phyloP scores from a whole-genome alignment of 2,329 filamentous ascomycete species.

The Bisporella sp. region DNA sequence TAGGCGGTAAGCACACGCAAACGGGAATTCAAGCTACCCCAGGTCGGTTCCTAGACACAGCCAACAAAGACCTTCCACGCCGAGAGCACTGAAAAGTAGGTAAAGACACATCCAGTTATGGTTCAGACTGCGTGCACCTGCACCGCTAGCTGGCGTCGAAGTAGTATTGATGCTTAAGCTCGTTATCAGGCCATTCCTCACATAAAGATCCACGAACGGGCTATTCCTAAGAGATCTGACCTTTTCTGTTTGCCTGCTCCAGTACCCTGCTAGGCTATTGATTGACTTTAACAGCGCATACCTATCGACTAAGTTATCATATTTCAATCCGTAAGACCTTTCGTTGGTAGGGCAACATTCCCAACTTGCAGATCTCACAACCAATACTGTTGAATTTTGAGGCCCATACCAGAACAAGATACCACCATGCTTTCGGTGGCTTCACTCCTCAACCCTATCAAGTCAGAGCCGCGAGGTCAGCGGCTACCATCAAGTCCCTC shows the following conservation, averaged over 20 bases:
- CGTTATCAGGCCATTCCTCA: conserved; percentile 14
- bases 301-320: conserved; percentile 6
- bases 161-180: conserved; percentile 15
- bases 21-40: conserved; percentile 32
- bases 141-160: conserved; percentile 19
- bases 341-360: conserved; percentile 16
- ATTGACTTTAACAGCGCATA: conserved; percentile 13
- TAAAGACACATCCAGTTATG: conserved; percentile 17
- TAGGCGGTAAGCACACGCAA: conserved; percentile 43
- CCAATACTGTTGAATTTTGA: background rate
- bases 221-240: conserved; percentile 9
- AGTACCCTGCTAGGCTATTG: conserved; percentile 14
- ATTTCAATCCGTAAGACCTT: conserved; percentile 11
- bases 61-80: conserved; percentile 39
- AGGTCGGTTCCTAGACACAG: conserved; percentile 40
- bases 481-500: conserved; percentile 36
- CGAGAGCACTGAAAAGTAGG: conserved; percentile 29
- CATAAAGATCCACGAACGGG: conserved; percentile 16
- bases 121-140: conserved; percentile 19
- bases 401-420: background rate
- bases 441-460: conserved; percentile 58
- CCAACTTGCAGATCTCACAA: conserved; percentile 20
- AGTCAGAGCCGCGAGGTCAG: conserved; percentile 30
- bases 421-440: conserved; percentile 55
- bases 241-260: conserved; percentile 20